These are phyloP conservation scores for Raffaelea deltoideospora DNA, from an alignment of 2,329 filamentous ascomycete genomes.

Conservation along the genomic window DNA sequence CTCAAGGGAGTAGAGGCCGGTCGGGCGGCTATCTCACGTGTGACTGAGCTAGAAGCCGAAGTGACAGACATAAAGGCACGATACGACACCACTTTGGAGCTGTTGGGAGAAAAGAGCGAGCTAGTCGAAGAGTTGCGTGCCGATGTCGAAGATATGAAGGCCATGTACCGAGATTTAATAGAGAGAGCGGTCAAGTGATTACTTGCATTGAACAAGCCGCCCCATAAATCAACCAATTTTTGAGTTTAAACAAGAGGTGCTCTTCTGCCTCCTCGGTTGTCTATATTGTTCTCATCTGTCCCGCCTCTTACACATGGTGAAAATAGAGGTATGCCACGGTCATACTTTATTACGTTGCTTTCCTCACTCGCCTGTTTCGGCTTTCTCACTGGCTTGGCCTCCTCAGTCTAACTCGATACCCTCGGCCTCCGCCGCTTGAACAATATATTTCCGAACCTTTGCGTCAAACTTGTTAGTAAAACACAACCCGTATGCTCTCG, in stretches of 20 bases:
- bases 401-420: constrained; percentile 66
- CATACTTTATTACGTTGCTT: constrained; percentile 8
- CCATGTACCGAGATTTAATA: constrained; percentile 87
- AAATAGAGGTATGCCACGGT: too few species aligned
- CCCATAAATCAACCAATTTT: too few species aligned
- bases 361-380: too few species aligned
- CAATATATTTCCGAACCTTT: constrained; percentile 66
- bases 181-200: constrained; percentile 53
- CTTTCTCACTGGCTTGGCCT: too few species aligned
- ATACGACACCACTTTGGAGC: constrained; percentile 83
- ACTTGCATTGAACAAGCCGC: too few species aligned
- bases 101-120: constrained; percentile 96
- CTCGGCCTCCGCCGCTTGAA: constrained; percentile 67
- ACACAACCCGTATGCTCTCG: too few species aligned
- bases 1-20: constrained; percentile 76
- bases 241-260: too few species aligned
- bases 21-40: constrained; percentile 40
- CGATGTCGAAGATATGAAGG: constrained; percentile 86
- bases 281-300: not conserved
- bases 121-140: constrained; percentile 77
- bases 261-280: not conserved
- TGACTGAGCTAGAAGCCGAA: constrained; percentile 50
- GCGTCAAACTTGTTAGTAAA: too few species aligned
- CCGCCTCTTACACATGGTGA: not conserved
- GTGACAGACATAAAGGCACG: constrained; percentile 55